These are phyloP conservation scores for Beauveria scarabaeidicola DNA, from an alignment of 2,329 filamentous ascomycete genomes.

Conservation along the genomic window DNA sequence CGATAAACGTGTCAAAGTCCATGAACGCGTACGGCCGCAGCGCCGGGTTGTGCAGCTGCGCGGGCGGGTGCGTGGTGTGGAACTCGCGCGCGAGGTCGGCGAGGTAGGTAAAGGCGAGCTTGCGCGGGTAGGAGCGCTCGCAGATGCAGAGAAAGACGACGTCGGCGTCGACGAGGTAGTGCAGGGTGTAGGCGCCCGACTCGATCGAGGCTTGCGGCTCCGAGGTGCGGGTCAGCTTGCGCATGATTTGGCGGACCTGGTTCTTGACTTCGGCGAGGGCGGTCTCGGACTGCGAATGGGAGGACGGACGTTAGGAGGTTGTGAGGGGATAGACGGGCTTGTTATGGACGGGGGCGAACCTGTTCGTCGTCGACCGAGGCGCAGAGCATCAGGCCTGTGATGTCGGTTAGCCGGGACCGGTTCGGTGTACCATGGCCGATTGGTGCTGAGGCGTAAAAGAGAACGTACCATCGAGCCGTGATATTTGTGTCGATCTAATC, in stretches of 20 bases:
- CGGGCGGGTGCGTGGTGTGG: conserved; percentile 67
- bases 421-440: not conserved
- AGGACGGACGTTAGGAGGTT: not conserved
- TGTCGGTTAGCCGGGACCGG: conserved; percentile 14
- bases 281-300: conserved; percentile 45
- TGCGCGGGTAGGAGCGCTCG: conserved; percentile 89
- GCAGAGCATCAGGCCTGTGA: conserved; percentile 79
- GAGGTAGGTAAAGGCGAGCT: conserved; percentile 97
- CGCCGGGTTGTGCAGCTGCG: conserved; percentile 63
- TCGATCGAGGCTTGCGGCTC: conserved; percentile 91
- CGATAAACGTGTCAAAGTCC: conserved; percentile 96
- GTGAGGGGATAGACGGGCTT: too few species aligned
- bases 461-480: conserved; percentile 71
- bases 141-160: conserved; percentile 91
- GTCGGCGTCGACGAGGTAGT: conserved; percentile 79
- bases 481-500: conserved; percentile 92
- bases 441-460: conserved; percentile 7
- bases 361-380: conserved; percentile 90
- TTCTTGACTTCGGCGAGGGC: conserved; percentile 80
- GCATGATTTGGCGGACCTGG: conserved; percentile 84
- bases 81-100: conserved; percentile 88
- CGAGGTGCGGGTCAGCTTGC: conserved; percentile 78
- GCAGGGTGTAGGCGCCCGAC: conserved; percentile 69
- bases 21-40: conserved; percentile 93
- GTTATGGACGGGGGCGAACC: conserved; percentile 31